Conservation (phyloP, 176 grass and related monocot genomes). For the Eleusine coracana region DNA sequence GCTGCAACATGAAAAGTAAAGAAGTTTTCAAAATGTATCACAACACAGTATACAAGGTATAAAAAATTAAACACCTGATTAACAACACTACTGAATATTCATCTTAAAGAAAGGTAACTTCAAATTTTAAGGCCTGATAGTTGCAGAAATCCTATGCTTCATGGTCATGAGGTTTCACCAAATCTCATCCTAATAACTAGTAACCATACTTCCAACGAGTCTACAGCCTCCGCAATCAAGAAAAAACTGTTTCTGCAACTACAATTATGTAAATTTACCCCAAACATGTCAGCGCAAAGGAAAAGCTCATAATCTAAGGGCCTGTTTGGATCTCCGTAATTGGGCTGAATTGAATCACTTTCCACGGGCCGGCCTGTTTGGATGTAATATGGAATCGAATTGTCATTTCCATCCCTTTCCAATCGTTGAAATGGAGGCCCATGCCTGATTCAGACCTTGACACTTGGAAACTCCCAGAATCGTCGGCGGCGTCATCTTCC, state of each 20-base stretch:
- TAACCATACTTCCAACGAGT: neutral
- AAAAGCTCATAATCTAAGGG: neutral
- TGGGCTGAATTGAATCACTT: no score
- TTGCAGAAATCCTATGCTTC: neutral
- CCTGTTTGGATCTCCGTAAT: no score
- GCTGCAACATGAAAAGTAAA: slow-evolving; percentile 52
- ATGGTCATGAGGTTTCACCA: neutral
- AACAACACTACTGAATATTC: neutral
- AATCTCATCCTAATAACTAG: neutral
- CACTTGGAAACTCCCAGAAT: no score
- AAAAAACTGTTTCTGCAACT: neutral
- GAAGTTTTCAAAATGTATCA: neutral
- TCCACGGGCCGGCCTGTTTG: no score
- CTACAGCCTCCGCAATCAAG: neutral
- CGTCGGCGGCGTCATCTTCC: no score
- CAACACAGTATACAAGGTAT: slow-evolving; percentile 1
- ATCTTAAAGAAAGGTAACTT: neutral
- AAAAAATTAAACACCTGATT: neutral
- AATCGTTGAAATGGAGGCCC: no score
- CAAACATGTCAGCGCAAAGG: neutral
- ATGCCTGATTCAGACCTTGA: no score
- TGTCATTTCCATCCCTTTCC: no score
- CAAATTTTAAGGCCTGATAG: neutral
- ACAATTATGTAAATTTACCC: neutral
- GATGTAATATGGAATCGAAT: no score